phyloP scores from a whole-genome alignment of 345 rosid genomes.

The Pugionium cornutum region DNA sequence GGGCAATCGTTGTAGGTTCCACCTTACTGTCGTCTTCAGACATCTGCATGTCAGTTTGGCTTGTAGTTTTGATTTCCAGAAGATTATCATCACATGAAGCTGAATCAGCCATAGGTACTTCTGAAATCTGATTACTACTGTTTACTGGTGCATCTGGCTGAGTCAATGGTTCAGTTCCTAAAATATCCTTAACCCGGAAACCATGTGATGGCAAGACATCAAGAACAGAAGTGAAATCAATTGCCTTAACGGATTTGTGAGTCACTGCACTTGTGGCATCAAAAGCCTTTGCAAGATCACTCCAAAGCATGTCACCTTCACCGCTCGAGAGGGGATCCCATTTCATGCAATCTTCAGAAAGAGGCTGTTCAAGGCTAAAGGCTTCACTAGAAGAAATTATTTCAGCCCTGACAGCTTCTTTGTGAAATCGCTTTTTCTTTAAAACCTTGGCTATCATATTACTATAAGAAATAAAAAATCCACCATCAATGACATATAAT shows the following conservation, averaged over 20 bases:
- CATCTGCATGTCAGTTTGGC: conserved; percentile 16
- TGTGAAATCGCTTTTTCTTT: conserved; percentile 68
- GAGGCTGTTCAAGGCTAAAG: conserved; percentile 42
- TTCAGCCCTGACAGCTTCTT: conserved; percentile 74
- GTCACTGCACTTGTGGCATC: conserved; percentile 41
- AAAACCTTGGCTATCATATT: conserved; percentile 59
- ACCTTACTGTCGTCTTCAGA: conserved; percentile 33
- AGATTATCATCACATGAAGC: conserved; percentile 27
- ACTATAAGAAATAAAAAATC: conserved; percentile 44
- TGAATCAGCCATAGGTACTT: conserved; percentile 30
- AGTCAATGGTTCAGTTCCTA: conserved; percentile 39
- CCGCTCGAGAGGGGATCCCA: conserved; percentile 95
- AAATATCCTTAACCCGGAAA: conserved; percentile 49
- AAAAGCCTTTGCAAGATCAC: conserved; percentile 65
- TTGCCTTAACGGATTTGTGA: conserved; percentile 49
- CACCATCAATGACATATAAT: conserved; percentile 13
- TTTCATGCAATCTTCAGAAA: conserved; percentile 56
- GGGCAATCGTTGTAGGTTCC: conserved; percentile 15
- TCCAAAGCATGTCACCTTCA: conserved; percentile 78
- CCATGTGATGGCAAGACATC: conserved; percentile 50
- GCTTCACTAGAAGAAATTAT: conserved; percentile 44
- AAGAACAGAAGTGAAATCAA: conserved; percentile 54
- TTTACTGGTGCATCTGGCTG: conserved; percentile 25
- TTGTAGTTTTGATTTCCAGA: conserved; percentile 13
- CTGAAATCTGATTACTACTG: conserved; percentile 31